These are phyloP conservation scores for Verbascum thapsus DNA, from an alignment of 257 asterid genomes.

Conservation along the genomic window DNA sequence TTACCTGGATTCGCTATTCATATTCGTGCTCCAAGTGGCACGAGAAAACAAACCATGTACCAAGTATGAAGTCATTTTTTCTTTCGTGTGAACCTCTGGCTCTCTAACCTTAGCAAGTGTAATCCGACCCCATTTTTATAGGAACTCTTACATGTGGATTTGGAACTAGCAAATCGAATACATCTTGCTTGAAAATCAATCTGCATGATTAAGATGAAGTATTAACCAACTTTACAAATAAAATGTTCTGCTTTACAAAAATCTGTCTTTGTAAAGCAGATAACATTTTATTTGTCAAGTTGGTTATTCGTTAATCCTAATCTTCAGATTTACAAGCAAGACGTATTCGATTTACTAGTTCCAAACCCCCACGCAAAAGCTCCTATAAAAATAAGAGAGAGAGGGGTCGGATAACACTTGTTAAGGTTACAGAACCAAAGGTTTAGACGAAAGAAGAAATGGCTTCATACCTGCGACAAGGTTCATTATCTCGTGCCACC, in stretches of 20 bases:
- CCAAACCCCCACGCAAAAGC: no score
- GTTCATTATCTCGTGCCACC: no score
- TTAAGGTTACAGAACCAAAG: no score
- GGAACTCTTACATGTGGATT: slow-evolving; percentile 73
- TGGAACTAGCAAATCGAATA: slow-evolving; percentile 77
- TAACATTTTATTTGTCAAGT: no score
- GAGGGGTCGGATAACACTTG: no score
- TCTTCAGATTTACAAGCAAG: no score
- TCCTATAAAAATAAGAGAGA: no score
- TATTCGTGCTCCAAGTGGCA: slow-evolving; percentile 97
- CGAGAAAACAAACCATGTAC: slow-evolving; percentile 84
- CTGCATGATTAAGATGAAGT: slow-evolving; percentile 41
- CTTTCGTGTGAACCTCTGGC: slow-evolving; percentile 83
- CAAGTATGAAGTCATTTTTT: slow-evolving; percentile 87
- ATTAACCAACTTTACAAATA: slow-evolving; percentile 13
- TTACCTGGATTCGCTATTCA: slow-evolving; percentile 96
- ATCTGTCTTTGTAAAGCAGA: no score
- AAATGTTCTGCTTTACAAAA: background rate
- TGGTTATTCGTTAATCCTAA: no score
- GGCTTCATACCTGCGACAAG: no score
- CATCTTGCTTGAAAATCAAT: slow-evolving; percentile 97
- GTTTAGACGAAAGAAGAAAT: no score
- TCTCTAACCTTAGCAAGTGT: slow-evolving; percentile 95
- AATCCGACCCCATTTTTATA: slow-evolving; percentile 90
- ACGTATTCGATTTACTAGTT: no score